phyloP scores from a whole-genome alignment of 2,329 filamentous ascomycete genomes.

The Leptographium lundbergii region DNA sequence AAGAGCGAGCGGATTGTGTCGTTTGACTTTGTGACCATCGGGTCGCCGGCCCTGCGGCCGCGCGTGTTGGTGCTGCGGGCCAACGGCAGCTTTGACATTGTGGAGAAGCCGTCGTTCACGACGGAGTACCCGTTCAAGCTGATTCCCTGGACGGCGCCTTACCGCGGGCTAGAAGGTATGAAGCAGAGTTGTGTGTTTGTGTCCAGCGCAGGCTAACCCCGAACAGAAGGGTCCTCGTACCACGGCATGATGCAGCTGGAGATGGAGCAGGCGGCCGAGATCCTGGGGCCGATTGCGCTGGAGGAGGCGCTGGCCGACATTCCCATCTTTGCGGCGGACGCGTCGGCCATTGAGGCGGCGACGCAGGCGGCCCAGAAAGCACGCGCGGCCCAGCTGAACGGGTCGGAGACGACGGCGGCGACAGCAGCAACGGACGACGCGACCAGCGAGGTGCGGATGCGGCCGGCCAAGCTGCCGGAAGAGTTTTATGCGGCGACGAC shows the following conservation, averaged over 20 bases:
- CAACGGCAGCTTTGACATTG: conserved; percentile 47
- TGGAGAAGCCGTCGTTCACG: conserved; percentile 47
- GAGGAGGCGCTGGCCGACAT: conserved; percentile 40
- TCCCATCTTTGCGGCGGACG: conserved; percentile 44
- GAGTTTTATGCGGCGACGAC: conserved; percentile 28
- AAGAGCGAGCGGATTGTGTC: conserved; percentile 51
- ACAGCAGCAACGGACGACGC: conserved; percentile 22
- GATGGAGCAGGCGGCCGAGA: conserved; percentile 34
- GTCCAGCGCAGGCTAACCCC: neutral
- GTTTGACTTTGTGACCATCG: conserved; percentile 54
- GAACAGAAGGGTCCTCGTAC: conserved; percentile 33
- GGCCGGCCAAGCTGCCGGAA: conserved; percentile 22
- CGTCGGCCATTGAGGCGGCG: conserved; percentile 27
- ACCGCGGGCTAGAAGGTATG: conserved; percentile 40
- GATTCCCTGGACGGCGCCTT: conserved; percentile 46
- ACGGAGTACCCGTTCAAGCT: conserved; percentile 47
- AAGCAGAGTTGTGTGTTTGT: too few relatives aligned
- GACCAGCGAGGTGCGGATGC: conserved; percentile 7
- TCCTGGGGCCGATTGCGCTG: conserved; percentile 41
- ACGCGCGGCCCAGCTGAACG: conserved; percentile 17
- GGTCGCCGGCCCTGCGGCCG: conserved; percentile 40
- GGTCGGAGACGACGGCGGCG: conserved; percentile 14
- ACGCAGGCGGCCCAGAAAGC: conserved; percentile 27
- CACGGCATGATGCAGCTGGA: conserved; percentile 47
- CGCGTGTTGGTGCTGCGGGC: conserved; percentile 47